A percentile compares a stretch with the other conserved stretches of the same genome.
Conservation (phyloP, 345 rosid species). For the Orychophragmus violaceus region DNA sequence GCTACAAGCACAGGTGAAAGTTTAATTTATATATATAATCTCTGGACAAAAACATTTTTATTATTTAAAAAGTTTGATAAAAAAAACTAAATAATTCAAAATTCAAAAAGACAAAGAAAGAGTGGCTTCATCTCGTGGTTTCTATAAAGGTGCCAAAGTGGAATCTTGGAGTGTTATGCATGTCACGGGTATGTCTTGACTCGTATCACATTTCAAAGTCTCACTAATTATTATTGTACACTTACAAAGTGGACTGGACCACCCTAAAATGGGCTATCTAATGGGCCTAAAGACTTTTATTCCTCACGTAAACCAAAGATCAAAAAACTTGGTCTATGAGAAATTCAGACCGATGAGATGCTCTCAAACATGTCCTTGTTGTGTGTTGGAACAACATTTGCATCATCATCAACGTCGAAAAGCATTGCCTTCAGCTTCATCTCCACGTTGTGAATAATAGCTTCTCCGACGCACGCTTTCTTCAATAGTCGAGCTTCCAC, state of each 20-base stretch:
- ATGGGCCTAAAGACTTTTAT: slow-evolving; percentile 1
- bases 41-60: not conserved
- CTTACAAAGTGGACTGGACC: slow-evolving; percentile 12
- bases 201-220: slow-evolving; percentile 15
- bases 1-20: not conserved
- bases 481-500: slow-evolving; percentile 83
- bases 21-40: not conserved
- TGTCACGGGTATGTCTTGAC: slow-evolving; percentile 27
- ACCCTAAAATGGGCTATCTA: not conserved
- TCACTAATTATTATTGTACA: slow-evolving; percentile 11
- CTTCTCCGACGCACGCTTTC: slow-evolving; percentile 90
- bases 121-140: slow-evolving; percentile 28
- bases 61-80: not conserved
- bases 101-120: slow-evolving; percentile 7
- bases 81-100: not conserved
- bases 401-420: slow-evolving; percentile 52
- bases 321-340: not conserved
- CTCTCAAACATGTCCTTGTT: slow-evolving; percentile 3
- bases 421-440: slow-evolving; percentile 70
- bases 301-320: not conserved
- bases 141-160: slow-evolving; percentile 22
- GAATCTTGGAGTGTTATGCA: slow-evolving; percentile 30
- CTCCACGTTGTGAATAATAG: slow-evolving; percentile 67
- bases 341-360: not conserved
- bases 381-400: slow-evolving; percentile 1